A percentile compares a stretch with the other conserved stretches of the same genome.
Conservation (phyloP, 1,139 yeast species). For the Hemisphaericaspora subhashii region DNA sequence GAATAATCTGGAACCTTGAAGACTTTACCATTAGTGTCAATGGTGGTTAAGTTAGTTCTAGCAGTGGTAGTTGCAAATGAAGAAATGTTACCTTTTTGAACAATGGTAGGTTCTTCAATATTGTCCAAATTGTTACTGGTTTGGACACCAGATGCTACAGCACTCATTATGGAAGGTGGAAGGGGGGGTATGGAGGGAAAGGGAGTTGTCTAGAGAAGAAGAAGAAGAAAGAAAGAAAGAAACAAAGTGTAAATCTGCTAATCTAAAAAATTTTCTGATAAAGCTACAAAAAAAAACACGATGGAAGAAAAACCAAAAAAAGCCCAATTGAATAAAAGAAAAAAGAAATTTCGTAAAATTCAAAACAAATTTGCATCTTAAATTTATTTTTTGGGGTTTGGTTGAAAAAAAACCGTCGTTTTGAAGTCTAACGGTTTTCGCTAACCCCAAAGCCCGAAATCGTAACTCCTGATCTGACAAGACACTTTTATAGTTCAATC, state of each 20-base stretch:
- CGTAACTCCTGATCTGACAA: too few species aligned
- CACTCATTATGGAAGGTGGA: constrained; percentile 15
- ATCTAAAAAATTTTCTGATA: not conserved
- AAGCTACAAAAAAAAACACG: too few species aligned
- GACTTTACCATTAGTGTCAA: constrained; percentile 62
- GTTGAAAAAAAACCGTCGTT: too few species aligned
- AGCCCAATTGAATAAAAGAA: too few species aligned
- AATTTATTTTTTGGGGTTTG: too few species aligned
- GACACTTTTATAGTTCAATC: too few species aligned
- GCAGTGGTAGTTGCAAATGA: constrained; percentile 16
- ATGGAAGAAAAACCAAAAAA: too few species aligned
- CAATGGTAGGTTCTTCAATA: constrained; percentile 6
- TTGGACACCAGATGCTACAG: constrained; percentile 14
- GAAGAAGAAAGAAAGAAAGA: constrained; percentile 8
- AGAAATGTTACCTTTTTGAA: constrained; percentile 30
- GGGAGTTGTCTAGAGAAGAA: constrained; percentile 2
- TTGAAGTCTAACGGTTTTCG: too few species aligned
- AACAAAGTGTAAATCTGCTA: too few species aligned
- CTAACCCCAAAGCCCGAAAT: too few species aligned
- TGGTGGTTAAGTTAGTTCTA: constrained; percentile 37
- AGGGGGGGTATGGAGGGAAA: not conserved
- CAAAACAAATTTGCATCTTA: too few species aligned
- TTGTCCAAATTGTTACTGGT: constrained; percentile 5
- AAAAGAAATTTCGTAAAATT: too few species aligned
- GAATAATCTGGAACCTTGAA: constrained; percentile 74